These are phyloP conservation scores for Diaporthe sp. DNA, from an alignment of 2,329 filamentous ascomycete species.

Conservation along the genomic window DNA sequence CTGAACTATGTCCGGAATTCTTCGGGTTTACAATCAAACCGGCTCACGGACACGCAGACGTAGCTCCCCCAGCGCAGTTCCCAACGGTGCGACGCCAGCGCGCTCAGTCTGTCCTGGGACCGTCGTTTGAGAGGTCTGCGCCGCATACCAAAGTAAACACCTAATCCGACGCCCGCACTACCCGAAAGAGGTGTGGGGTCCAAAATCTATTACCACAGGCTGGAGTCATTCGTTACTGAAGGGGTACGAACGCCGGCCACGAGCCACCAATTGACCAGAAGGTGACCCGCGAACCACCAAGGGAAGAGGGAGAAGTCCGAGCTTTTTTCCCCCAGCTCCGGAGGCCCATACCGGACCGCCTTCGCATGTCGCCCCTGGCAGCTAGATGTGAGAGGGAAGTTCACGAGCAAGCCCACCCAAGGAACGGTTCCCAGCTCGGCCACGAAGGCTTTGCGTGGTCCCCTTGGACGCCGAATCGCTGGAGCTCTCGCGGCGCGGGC, in stretches of 20 bases:
- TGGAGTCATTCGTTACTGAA: not conserved
- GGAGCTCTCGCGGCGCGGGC: not conserved
- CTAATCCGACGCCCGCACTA: not conserved
- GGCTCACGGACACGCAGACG: not conserved
- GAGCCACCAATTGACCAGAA: not conserved
- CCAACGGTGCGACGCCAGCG: not conserved
- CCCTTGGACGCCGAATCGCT: slow-evolving; percentile 4
- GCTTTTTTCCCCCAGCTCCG: slow-evolving; percentile 8
- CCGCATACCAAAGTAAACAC: slow-evolving; percentile 7
- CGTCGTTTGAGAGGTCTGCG: not conserved
- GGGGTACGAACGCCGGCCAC: not conserved
- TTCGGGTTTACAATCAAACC: not conserved
- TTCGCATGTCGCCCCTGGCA: slow-evolving; percentile 3
- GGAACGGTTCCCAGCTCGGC: not conserved
- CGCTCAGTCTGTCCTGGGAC: not conserved
- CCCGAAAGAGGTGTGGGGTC: not conserved
- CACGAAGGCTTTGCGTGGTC: not conserved
- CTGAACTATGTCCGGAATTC: not conserved
- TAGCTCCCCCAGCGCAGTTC: not conserved
- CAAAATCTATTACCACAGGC: not conserved
- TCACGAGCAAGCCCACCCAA: slow-evolving; percentile 5
- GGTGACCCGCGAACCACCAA: slow-evolving; percentile 7
- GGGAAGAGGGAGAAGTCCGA: not conserved
- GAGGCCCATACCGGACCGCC: not conserved
- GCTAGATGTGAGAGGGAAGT: slow-evolving; percentile 12